Conservation (phyloP, 208 protist species). For the Balamuthia mandrillaris region DNA sequence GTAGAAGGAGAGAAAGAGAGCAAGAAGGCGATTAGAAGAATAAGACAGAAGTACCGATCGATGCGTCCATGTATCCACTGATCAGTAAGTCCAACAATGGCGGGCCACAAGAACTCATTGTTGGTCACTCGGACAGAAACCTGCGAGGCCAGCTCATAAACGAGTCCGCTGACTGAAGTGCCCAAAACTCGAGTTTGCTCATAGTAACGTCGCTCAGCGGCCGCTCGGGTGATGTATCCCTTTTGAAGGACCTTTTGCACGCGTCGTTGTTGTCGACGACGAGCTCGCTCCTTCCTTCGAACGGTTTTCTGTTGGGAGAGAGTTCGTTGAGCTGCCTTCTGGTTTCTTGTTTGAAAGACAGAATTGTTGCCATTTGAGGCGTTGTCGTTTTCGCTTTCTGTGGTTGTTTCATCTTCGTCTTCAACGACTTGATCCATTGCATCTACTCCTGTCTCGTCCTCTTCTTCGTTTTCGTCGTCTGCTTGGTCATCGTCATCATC, state of each 20-base stretch:
- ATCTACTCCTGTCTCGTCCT: background rate
- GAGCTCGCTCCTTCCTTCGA: too few relatives aligned
- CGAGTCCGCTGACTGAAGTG: background rate
- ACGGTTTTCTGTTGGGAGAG: too few relatives aligned
- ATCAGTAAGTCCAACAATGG: slow-evolving; percentile 49
- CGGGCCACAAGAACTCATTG: slow-evolving; percentile 40
- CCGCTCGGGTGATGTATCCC: background rate
- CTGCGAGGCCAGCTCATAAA: background rate
- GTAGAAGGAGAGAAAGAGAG: too few relatives aligned
- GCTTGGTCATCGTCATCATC: slow-evolving; percentile 15
- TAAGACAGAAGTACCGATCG: too few relatives aligned
- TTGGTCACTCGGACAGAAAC: background rate
- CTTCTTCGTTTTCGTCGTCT: background rate
- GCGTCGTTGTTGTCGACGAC: too few relatives aligned
- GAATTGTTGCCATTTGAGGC: background rate
- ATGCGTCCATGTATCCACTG: slow-evolving; percentile 52
- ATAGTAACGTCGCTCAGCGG: background rate
- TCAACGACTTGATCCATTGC: background rate
- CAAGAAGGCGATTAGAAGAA: too few relatives aligned
- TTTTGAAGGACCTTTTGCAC: background rate
- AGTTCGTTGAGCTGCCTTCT: too few relatives aligned
- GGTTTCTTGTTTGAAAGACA: too few relatives aligned
- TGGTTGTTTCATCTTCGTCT: background rate
- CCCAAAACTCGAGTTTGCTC: background rate
- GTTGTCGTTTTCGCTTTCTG: background rate